phyloP scores from a whole-genome alignment of 768 basidiomycete species.

The Pilatotrama ljubarskyi region DNA sequence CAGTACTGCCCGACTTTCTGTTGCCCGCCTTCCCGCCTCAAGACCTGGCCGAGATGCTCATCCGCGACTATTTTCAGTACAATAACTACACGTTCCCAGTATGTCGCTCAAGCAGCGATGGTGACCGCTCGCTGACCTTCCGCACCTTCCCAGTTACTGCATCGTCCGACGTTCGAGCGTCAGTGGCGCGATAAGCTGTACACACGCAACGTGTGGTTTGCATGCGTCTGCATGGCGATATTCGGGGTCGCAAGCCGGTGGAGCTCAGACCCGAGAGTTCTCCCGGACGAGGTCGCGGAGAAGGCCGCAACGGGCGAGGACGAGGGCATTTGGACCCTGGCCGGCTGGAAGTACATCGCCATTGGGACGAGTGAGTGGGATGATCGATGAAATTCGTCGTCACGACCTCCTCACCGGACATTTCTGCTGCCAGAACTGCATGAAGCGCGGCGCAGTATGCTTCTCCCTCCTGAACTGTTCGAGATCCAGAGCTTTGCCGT shows the following conservation, averaged over 20 bases:
- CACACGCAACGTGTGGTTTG: conserved; percentile 32
- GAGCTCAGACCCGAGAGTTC: conserved; percentile 29
- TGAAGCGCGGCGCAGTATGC: conserved; percentile 48
- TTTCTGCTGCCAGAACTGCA: conserved; percentile 46
- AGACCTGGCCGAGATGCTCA: conserved; percentile 58
- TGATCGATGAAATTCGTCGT: neutral
- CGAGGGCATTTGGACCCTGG: conserved; percentile 47
- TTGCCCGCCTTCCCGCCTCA: conserved; percentile 57
- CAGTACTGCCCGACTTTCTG: conserved; percentile 27
- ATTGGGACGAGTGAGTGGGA: conserved; percentile 48
- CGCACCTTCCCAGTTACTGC: conserved; percentile 14
- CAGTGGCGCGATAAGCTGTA: conserved; percentile 22
- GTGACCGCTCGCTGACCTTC: neutral
- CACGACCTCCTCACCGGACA: neutral
- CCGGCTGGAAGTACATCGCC: conserved; percentile 64
- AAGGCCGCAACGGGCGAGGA: conserved; percentile 28
- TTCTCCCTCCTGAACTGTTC: conserved; percentile 58
- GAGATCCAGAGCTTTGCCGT: conserved; percentile 61
- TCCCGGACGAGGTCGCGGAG: conserved; percentile 21
- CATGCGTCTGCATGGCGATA: conserved; percentile 30
- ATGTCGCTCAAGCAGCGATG: neutral
- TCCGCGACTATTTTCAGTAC: conserved; percentile 68
- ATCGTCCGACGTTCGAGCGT: conserved; percentile 26
- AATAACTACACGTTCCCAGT: conserved; percentile 57
- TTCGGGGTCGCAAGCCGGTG: conserved; percentile 34